Base-by-base conservation (phyloP, 345 rosid genomes). In the Lumnitzera littorea region DNA sequence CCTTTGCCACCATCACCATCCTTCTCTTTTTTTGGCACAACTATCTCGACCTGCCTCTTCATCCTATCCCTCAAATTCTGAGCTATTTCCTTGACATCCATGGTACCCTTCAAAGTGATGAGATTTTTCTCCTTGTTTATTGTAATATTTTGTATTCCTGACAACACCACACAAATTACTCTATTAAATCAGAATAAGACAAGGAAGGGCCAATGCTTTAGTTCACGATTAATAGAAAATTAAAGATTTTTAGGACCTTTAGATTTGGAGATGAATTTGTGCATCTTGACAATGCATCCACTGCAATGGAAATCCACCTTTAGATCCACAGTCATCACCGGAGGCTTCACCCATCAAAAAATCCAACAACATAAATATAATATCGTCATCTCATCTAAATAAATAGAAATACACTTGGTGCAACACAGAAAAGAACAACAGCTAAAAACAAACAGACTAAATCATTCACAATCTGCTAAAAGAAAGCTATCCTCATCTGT, bases 221-320 rank as follows among this genome's bases (percentile, higher is more conserved):
- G 61, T 3, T 31, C 5, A 60, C 50, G 62, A 50, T 2, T 23
- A 16, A 27, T 1, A 51, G 16, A 24, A n/a, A 24, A 12, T 17
- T 25, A 50, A 12, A 15, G 14, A 51, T 2, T 1, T 17, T 29
- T 31, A 13, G 57, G 50, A 90, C 99, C 99, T 72, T 80, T 76
- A 61, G 86, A 72, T 62, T 75, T 83, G 15, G 55, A 48, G 62
- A 81, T 61, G 1, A 63, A 65, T 67, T 78, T 88, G 59, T 31
- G 55, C 67, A 94, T 83, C 87, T 69, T 94, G 50, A 61, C 83
- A 48, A 75, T 58, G 74, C 99, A 94, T 24, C 99, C 97, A n/a
- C 67, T 70, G 69, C 96, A 94, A 53, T 85, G 79, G 55, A 85
- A 70, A 2, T 17, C 51, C 74, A 94, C 62, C 72, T 88, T 90